Evolutionary conservation across 352 stramenopile genomes (phyloP).

Genomic region (Globisporangium spiculum): DNA sequence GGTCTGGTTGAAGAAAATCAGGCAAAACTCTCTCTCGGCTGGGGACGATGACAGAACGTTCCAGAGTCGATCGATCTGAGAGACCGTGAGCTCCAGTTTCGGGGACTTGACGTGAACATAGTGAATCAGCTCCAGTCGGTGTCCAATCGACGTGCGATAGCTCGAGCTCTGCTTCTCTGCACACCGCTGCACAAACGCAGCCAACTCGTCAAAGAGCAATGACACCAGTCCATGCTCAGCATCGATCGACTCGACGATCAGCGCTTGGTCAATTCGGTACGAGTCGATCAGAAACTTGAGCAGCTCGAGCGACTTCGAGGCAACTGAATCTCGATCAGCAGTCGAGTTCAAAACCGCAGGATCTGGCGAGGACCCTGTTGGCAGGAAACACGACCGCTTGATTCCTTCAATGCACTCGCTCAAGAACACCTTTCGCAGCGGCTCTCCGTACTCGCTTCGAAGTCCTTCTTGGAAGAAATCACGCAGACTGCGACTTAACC

Average conservation of each 20-base stretch:
- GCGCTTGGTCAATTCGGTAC: slow-evolving; percentile 63
- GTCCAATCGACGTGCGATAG: slow-evolving; percentile 75
- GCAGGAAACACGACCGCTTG: slow-evolving; percentile 62
- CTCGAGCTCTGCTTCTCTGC: slow-evolving; percentile 42
- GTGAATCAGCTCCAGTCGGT: slow-evolving; percentile 85
- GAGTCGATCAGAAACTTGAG: slow-evolving; percentile 88
- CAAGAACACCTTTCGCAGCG: slow-evolving; percentile 63
- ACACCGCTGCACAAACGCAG: slow-evolving; percentile 66
- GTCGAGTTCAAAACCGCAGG: slow-evolving; percentile 17
- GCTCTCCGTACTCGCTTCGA: slow-evolving; percentile 66
- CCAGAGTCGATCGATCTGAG: slow-evolving; percentile 78
- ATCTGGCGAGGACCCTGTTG: slow-evolving; percentile 15
- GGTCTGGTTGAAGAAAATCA: slow-evolving; percentile 86
- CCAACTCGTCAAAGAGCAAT: slow-evolving; percentile 83
- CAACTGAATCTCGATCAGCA: slow-evolving; percentile 35
- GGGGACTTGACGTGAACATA: slow-evolving; percentile 83
- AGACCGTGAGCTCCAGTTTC: slow-evolving; percentile 69
- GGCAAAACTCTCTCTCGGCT: slow-evolving; percentile 73
- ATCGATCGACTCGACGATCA: slow-evolving; percentile 73
- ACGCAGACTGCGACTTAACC: slow-evolving; percentile 58
- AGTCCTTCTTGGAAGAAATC: slow-evolving; percentile 85
- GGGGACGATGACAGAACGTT: slow-evolving; percentile 66
- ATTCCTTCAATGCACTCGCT: slow-evolving; percentile 76
- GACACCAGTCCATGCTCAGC: slow-evolving; percentile 65
- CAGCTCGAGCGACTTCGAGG: slow-evolving; percentile 75